These are phyloP conservation scores for Microcera coccophila DNA, from an alignment of 2,329 filamentous ascomycete species.

Conservation along the genomic window DNA sequence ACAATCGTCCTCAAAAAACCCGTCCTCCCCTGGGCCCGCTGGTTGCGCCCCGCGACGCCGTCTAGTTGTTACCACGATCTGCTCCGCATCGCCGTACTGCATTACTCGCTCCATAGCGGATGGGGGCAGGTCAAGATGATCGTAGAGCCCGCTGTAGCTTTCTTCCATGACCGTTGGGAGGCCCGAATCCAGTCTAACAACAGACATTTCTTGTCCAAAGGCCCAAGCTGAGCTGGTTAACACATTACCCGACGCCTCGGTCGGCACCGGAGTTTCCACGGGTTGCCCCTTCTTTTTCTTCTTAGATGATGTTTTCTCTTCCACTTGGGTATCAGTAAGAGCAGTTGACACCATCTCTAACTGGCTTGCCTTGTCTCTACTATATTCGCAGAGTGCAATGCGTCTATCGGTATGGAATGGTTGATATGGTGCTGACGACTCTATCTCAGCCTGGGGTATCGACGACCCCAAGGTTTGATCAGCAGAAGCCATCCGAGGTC, in stretches of 20 bases:
- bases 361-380: constrained; percentile 30
- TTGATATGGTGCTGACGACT: constrained; percentile 92
- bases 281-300: constrained; percentile 35
- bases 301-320: constrained; percentile 36
- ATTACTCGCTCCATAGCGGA: constrained; percentile 62
- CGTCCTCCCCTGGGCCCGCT: constrained; percentile 58
- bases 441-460: constrained; percentile 79
- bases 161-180: constrained; percentile 46
- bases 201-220: constrained; percentile 55
- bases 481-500: constrained; percentile 32
- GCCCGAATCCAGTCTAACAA: constrained; percentile 52
- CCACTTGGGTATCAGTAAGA: constrained; percentile 40
- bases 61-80: constrained; percentile 79
- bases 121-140: constrained; percentile 56
- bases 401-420: constrained; percentile 91
- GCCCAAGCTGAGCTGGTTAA: constrained; percentile 44
- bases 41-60: constrained; percentile 56
- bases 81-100: constrained; percentile 62
- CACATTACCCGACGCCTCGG: constrained; percentile 10
- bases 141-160: constrained; percentile 49
- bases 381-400: constrained; percentile 71
- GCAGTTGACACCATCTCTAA: constrained; percentile 37
- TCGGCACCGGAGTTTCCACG: constrained; percentile 13
- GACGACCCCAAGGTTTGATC: constrained; percentile 55
- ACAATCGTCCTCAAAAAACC: constrained; percentile 90